Percentiles rank a stretch among this genome's conserved stretches.
Conservation (phyloP, 441 rosid genomes). For the Sinapis alba region DNA sequence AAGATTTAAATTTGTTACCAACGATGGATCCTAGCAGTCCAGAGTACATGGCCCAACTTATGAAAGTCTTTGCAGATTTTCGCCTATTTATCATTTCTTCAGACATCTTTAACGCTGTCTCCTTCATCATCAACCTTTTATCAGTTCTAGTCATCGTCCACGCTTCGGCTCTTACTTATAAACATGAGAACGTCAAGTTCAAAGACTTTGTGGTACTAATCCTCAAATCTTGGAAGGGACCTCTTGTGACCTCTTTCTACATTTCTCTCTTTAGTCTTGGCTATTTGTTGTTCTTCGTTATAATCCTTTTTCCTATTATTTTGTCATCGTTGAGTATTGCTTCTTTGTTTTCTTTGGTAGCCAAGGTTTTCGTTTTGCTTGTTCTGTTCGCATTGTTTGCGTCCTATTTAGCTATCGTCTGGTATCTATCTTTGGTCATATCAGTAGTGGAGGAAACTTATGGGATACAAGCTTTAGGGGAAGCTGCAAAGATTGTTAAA, state of each 20-base stretch:
- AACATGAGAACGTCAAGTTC: constrained; percentile 34
- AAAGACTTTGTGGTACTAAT: constrained; percentile 35
- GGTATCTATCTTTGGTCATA: constrained; percentile 50
- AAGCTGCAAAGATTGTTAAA: constrained; percentile 57
- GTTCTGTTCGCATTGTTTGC: constrained; percentile 31
- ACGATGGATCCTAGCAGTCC: constrained; percentile 31
- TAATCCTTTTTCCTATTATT: constrained; percentile 16
- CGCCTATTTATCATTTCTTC: constrained; percentile 23
- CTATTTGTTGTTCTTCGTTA: constrained; percentile 29
- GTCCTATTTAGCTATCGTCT: constrained; percentile 43
- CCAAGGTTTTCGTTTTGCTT: not conserved
- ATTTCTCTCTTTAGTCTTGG: constrained; percentile 38
- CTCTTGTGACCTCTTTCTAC: constrained; percentile 46
- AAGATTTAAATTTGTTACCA: constrained; percentile 19
- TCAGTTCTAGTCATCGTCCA: constrained; percentile 35
- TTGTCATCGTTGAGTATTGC: not conserved
- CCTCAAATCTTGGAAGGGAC: constrained; percentile 40
- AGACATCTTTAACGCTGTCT: constrained; percentile 18
- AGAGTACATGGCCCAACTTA: constrained; percentile 27
- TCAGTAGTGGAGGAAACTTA: constrained; percentile 55
- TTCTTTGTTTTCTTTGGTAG: not conserved
- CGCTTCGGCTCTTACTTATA: constrained; percentile 42
- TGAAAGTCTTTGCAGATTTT: constrained; percentile 24
- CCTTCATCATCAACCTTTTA: constrained; percentile 22
- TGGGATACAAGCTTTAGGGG: constrained; percentile 55